Base-by-base conservation (phyloP, 2,329 filamentous ascomycete species). In the Botrytis deweyae region DNA sequence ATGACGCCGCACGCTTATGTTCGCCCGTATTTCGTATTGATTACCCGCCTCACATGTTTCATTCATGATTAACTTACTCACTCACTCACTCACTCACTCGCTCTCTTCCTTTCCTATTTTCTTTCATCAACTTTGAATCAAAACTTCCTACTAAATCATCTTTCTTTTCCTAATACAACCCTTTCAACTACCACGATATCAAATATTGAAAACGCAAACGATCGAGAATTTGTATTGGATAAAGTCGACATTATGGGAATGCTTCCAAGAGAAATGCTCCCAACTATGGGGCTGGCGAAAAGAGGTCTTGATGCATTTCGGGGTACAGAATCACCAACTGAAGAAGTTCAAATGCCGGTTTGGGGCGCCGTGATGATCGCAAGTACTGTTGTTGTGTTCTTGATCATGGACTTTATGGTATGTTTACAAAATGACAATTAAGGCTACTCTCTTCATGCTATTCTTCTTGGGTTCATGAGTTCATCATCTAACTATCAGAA, bases 301-400 rank as follows among this genome's bases (percentile, higher is more conserved):
- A 44, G 68, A 63, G 55, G 68, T 25, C 58, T 61, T 2, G 55
- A 70, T 44, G 70, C 59, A 42, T 33, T 52, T 42, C 70, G 46
- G n/a, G 49, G 49, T 22, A 40, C 33, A 38, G 44, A 66, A 8
- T 18, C 44, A 9, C 36, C 46, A 25, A 52, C 36, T 42, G 52
- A 66, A n/a, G 49, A 59, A 33, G 46, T 25, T 36, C 36, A 78
- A 18, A 55, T 79, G 20, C 79, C 79, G 65, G 61, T 59, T 62
- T 80, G 79, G 78, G 77, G 76, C 36, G 52, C 70, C 7, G 16
- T 77, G 3, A 68, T 78, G 70, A 29, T 80, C 22, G 74, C 22
- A 46, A 33, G 70, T 55, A 77, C 75, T 40, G 12, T 66, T 55
- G 2, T 74, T 42, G 4, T 73, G 36, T 76, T 77, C 64, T n/a